Percentiles rank a stretch among this genome's conserved stretches.
phyloP scores from a whole-genome alignment of 169 alveolate genomes.

The Eimeria necatrix region DNA sequence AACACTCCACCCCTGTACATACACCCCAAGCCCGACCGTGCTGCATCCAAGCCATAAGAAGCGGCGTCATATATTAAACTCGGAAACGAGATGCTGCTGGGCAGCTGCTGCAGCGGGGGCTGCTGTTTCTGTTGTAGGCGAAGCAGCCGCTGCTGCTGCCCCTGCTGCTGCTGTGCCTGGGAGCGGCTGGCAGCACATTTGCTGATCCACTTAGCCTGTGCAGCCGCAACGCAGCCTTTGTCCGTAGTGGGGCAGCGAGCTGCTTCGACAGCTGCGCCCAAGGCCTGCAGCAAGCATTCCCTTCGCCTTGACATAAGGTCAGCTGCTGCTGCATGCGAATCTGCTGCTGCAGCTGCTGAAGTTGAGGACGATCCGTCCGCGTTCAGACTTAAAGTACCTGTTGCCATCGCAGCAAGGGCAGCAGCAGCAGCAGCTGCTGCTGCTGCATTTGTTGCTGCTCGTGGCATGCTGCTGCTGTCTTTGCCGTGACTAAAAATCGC shows the following conservation, averaged over 20 bases:
- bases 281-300: background rate
- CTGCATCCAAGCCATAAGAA: no score
- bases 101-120: slow-evolving; percentile 40
- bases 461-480: background rate
- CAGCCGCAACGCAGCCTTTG: slow-evolving; percentile 1
- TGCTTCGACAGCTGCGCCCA: background rate
- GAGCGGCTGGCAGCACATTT: background rate
- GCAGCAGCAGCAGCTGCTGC: slow-evolving; percentile 64
- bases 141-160: slow-evolving; percentile 11
- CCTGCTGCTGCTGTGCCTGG: slow-evolving; percentile 1
- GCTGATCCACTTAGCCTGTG: background rate
- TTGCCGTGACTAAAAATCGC: background rate
- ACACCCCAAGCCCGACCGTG: background rate
- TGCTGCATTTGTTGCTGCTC: slow-evolving; percentile 29
- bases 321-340: background rate
- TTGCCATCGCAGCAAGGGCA: slow-evolving; percentile 44
- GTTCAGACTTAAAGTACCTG: background rate
- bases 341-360: background rate
- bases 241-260: background rate
- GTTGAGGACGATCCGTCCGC: background rate
- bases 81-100: slow-evolving; percentile 17
- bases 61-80: background rate
- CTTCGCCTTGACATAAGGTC: background rate
- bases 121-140: background rate
- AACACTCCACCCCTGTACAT: background rate